Percentiles rank a stretch among this genome's conserved stretches.
phyloP scores from a whole-genome alignment of 257 asterid species.

The Penstemon newberryi region DNA sequence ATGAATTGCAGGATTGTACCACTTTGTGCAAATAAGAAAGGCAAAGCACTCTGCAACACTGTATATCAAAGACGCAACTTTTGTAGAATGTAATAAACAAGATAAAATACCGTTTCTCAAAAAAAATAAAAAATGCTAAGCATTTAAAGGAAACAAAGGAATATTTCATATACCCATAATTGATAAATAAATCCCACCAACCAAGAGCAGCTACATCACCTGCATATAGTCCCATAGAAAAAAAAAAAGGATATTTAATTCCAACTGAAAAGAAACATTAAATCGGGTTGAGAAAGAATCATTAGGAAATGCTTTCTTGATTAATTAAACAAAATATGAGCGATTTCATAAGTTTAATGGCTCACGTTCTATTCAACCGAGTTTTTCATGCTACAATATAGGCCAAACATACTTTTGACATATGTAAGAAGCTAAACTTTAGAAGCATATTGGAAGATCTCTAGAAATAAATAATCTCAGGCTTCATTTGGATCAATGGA shows the following conservation, averaged over 20 bases:
- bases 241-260: constrained; percentile 13
- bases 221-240: constrained; percentile 35
- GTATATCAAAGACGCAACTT: constrained; percentile 31
- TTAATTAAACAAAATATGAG: no score
- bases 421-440: no score
- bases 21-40: constrained; percentile 87
- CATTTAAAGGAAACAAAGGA: constrained; percentile 14
- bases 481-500: no score
- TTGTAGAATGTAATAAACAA: constrained; percentile 26
- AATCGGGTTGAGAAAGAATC: no score
- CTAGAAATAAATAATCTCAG: no score
- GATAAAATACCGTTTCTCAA: neutral
- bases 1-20: constrained; percentile 97
- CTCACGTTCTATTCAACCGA: no score
- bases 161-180: constrained; percentile 63
- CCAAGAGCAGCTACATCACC: constrained; percentile 97
- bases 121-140: neutral
- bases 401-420: no score
- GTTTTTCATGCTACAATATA: no score
- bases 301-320: no score
- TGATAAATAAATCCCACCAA: constrained; percentile 98
- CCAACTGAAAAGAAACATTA: neutral
- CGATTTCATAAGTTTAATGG: no score
- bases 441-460: no score
- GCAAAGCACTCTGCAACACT: constrained; percentile 97